These are phyloP conservation scores for Coccomyxa subellipsoidea DNA, from an alignment of 163 green algal genomes.

Conservation along the genomic window DNA sequence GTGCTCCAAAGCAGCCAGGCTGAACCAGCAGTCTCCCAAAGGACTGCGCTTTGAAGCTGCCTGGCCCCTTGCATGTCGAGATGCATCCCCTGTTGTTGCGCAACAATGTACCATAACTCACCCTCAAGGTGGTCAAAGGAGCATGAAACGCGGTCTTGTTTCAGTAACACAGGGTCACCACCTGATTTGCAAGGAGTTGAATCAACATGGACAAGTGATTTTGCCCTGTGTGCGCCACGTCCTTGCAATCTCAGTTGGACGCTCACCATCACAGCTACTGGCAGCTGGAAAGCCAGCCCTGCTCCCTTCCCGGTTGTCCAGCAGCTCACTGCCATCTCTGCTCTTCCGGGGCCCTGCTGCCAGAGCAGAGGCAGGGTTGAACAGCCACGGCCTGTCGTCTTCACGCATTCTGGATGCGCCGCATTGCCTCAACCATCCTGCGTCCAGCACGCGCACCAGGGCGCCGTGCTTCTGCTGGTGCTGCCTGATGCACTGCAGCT, in stretches of 20 bases:
- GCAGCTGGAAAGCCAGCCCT: background rate
- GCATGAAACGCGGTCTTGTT: too few species aligned
- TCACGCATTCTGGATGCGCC: background rate
- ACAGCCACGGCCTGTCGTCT: background rate
- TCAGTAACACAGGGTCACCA: too few species aligned
- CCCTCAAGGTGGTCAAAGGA: background rate
- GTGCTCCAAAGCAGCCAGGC: constrained; percentile 38
- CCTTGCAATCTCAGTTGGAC: too few species aligned
- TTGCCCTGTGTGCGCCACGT: too few species aligned
- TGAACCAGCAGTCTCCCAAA: constrained; percentile 46
- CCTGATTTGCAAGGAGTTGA: too few species aligned
- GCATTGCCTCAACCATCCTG: constrained; percentile 50
- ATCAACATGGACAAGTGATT: too few species aligned
- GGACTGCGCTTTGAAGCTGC: background rate
- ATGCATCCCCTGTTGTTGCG: background rate
- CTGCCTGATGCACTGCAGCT: constrained; percentile 12
- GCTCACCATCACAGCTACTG: too few species aligned
- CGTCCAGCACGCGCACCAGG: constrained; percentile 25
- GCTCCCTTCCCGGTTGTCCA: constrained; percentile 9
- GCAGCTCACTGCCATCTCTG: background rate
- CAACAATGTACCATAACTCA: background rate
- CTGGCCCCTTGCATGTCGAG: background rate
- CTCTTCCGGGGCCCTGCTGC: background rate
- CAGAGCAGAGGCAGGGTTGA: background rate
- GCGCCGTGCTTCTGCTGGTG: constrained; percentile 11